Conservation (phyloP, 2,329 filamentous ascomycete genomes). For the Colletotrichum magnum region DNA sequence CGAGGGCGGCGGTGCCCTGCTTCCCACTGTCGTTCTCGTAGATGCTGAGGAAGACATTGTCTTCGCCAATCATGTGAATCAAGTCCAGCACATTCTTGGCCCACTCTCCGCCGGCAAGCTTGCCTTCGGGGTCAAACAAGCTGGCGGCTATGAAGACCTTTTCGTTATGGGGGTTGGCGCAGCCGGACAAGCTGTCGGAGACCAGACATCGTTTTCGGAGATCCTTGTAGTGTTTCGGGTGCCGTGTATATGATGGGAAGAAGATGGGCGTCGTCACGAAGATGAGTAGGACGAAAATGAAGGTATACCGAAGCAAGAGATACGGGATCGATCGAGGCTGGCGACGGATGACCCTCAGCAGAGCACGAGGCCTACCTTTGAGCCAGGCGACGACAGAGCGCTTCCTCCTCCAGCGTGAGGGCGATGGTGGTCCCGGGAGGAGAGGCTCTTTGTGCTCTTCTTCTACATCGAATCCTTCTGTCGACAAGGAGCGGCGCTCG, state of each 20-base stretch:
- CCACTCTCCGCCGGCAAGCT: constrained; percentile 75
- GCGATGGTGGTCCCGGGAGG: constrained; percentile 14
- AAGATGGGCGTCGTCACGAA: constrained; percentile 52
- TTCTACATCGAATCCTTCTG: constrained; percentile 29
- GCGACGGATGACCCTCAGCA: constrained; percentile 35
- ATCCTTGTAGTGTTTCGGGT: constrained; percentile 54
- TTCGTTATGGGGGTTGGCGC: constrained; percentile 64
- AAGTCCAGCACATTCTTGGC: constrained; percentile 72
- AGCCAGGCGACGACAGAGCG: constrained; percentile 30
- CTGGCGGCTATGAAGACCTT: constrained; percentile 82
- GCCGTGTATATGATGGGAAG: constrained; percentile 59
- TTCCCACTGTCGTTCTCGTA: constrained; percentile 80
- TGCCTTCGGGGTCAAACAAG: constrained; percentile 74
- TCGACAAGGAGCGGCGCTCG: constrained; percentile 15
- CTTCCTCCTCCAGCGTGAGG: constrained; percentile 1
- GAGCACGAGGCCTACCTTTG: constrained; percentile 21
- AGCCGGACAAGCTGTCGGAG: constrained; percentile 47
- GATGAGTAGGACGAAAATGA: constrained; percentile 50
- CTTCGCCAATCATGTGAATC: constrained; percentile 74
- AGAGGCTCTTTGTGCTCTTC: constrained; percentile 31
- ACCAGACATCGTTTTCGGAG: constrained; percentile 50
- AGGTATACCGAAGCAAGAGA: constrained; percentile 43
- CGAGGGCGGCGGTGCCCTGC: constrained; percentile 67
- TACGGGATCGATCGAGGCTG: constrained; percentile 35
- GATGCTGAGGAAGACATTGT: constrained; percentile 80